Conservation (phyloP, 257 asterid species). For the Mentha longifolia region DNA sequence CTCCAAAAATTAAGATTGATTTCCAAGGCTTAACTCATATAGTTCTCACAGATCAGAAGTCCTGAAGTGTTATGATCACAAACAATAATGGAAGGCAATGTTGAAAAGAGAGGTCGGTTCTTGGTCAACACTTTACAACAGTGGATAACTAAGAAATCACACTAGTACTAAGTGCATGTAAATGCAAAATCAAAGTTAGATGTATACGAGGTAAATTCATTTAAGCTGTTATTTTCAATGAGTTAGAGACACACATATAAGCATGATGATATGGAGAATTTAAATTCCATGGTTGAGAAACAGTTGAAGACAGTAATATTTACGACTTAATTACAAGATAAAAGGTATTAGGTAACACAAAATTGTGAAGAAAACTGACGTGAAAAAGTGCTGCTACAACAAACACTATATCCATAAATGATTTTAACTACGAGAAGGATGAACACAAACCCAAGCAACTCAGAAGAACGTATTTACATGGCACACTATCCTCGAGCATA, state of each 20-base stretch:
- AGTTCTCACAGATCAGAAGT: conserved; percentile 17
- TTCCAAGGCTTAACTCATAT: background rate
- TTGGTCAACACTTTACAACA: background rate
- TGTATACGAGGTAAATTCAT: background rate
- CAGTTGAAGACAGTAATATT: background rate
- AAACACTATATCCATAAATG: background rate
- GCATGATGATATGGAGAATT: background rate
- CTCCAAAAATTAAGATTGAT: conserved; percentile 16
- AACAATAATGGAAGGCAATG: conserved; percentile 3
- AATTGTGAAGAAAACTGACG: background rate
- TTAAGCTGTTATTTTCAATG: background rate
- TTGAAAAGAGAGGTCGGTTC: conserved; percentile 1
- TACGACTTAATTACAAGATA: background rate
- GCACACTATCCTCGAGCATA: background rate
- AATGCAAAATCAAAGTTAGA: background rate
- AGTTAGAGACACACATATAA: background rate
- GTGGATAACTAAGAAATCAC: background rate
- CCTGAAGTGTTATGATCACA: background rate
- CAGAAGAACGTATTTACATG: too few relatives aligned
- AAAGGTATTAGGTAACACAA: background rate
- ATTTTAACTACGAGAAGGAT: background rate
- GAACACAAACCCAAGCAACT: background rate
- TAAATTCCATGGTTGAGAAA: background rate
- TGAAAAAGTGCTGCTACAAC: background rate
- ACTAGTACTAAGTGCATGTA: background rate